These are phyloP conservation scores for Vicia faba DNA, from an alignment of 306 rosid species.

Conservation along the genomic window DNA sequence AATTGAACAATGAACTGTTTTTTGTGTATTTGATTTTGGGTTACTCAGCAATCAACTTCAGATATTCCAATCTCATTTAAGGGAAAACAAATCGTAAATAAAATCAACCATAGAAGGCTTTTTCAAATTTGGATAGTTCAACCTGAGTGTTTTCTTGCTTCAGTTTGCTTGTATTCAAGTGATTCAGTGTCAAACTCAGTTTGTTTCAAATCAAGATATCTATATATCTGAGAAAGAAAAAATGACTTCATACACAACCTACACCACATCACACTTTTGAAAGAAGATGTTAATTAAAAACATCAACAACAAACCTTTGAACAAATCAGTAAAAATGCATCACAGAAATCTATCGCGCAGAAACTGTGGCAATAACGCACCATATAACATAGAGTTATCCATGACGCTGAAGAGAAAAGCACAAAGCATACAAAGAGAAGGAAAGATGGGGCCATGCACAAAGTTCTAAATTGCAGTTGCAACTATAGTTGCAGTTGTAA, in stretches of 20 bases:
- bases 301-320: background rate
- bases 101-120: background rate
- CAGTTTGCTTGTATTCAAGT: background rate
- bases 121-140: background rate
- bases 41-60: no score
- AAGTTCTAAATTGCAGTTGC: background rate
- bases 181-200: background rate
- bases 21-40: no score
- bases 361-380: background rate
- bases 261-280: conserved; percentile 12
- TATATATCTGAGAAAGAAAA: background rate
- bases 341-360: conserved; percentile 17
- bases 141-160: background rate
- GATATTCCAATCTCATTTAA: background rate
- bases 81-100: background rate
- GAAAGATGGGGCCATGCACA: conserved; percentile 7
- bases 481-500: background rate
- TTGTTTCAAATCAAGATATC: background rate
- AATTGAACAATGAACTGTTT: background rate
- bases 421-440: conserved; percentile 9
- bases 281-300: conserved; percentile 14
- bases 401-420: conserved; percentile 10
- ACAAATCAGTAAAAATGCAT: conserved; percentile 2
- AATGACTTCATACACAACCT: background rate
- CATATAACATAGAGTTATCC: background rate